A percentile compares a stretch with the other conserved stretches of the same genome.
phyloP scores from a whole-genome alignment of 345 rosid species.

The Abelmoschus esculentus region DNA sequence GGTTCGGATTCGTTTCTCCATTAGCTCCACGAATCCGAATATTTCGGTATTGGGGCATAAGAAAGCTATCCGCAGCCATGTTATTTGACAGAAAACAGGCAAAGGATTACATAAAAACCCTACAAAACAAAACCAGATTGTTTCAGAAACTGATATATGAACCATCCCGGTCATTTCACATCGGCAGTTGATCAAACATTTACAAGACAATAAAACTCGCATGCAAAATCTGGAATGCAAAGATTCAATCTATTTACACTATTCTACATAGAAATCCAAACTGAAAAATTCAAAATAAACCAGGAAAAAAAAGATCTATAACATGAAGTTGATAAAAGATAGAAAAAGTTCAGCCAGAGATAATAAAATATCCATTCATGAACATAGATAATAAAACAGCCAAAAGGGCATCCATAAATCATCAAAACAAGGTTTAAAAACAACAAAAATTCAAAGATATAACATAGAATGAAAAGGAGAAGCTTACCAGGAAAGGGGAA shows the following conservation, averaged over 20 bases:
- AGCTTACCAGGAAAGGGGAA: conserved; percentile 19
- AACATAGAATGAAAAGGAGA: not conserved
- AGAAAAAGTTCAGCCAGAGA: not conserved
- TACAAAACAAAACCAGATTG: conserved; percentile 1
- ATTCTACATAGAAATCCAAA: not conserved
- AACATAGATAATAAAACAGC: not conserved
- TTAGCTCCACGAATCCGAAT: conserved; percentile 13
- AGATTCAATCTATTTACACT: not conserved
- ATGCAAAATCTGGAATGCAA: not conserved
- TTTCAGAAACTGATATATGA: not conserved
- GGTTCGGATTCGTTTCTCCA: not conserved
- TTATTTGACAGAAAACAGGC: not conserved
- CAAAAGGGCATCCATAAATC: conserved; percentile 7
- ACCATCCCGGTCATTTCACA: not conserved
- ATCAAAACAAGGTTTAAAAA: not conserved
- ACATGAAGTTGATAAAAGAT: not conserved
- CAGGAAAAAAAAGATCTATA: not conserved
- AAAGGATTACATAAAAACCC: not conserved
- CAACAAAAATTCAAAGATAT: not conserved
- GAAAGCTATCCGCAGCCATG: conserved; percentile 20
- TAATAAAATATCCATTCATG: not conserved
- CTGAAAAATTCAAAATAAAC: not conserved
- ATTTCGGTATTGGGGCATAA: conserved; percentile 16
- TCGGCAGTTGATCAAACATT: conserved; percentile 8
- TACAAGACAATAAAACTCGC: not conserved